Percentiles rank a stretch among this genome's conserved stretches.
Conservation (phyloP, 768 basidiomycete species). For the Kwoniella sp. region DNA sequence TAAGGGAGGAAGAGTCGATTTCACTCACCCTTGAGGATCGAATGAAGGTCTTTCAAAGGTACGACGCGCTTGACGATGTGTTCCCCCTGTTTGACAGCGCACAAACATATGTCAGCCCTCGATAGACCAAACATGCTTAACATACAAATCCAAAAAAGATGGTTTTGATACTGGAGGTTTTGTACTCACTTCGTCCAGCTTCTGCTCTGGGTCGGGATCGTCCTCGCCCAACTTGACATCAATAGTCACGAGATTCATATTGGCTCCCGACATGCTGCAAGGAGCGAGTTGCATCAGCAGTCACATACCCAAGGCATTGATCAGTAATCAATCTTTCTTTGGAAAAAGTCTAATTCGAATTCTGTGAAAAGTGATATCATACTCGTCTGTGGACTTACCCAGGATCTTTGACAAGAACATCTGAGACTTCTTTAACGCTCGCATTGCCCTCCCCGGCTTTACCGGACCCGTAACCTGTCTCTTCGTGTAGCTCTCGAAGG, state of each 20-base stretch:
- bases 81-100: slow-evolving; percentile 63
- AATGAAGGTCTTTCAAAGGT: slow-evolving; percentile 66
- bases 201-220: slow-evolving; percentile 63
- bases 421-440: slow-evolving; percentile 57
- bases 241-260: slow-evolving; percentile 82
- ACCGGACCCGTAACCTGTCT: slow-evolving; percentile 70
- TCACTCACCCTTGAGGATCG: slow-evolving; percentile 68
- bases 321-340: no score
- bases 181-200: slow-evolving; percentile 62
- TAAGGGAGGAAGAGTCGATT: no score
- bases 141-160: no score
- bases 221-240: slow-evolving; percentile 63
- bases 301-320: no score
- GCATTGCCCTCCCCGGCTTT: slow-evolving; percentile 57
- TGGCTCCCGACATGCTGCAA: slow-evolving; percentile 88
- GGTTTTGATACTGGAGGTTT: no score
- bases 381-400: slow-evolving; percentile 35
- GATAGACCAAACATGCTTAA: no score
- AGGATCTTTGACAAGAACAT: slow-evolving; percentile 50
- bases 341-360: no score
- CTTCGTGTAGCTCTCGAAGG: slow-evolving; percentile 85
- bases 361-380: no score
- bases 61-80: slow-evolving; percentile 75
- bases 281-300: no score
- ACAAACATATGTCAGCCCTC: background rate